These are phyloP conservation scores for Ganoderma multipileum DNA, from an alignment of 1,284 basidiomycete species.

Conservation along the genomic window DNA sequence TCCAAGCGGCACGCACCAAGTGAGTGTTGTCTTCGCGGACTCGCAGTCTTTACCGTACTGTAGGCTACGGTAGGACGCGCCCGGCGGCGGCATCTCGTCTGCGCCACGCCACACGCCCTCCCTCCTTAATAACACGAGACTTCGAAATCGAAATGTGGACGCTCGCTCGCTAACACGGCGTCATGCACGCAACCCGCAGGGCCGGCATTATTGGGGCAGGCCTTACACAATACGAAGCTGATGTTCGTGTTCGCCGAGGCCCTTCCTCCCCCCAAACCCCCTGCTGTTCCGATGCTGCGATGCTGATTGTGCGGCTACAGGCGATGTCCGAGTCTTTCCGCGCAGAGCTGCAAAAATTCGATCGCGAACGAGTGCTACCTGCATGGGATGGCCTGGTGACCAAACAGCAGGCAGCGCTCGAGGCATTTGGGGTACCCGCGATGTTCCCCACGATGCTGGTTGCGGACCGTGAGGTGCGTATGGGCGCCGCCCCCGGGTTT, in stretches of 20 bases:
- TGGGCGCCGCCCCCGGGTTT: constrained; percentile 25
- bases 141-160: neutral
- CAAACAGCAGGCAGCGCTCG: constrained; percentile 70
- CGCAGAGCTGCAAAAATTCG: constrained; percentile 69
- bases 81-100: neutral
- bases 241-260: constrained; percentile 60
- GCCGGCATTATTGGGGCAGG: constrained; percentile 67
- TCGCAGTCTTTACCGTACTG: neutral
- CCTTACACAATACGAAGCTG: constrained; percentile 72
- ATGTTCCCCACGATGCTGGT: constrained; percentile 66
- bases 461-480: constrained; percentile 60
- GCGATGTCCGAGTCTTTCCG: constrained; percentile 67
- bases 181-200: constrained; percentile 41
- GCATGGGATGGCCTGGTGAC: constrained; percentile 78
- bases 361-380: constrained; percentile 64
- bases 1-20: constrained; percentile 70
- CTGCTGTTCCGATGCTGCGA: constrained; percentile 17
- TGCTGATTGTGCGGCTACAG: constrained; percentile 43
- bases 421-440: constrained; percentile 65
- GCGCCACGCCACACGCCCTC: neutral
- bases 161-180: constrained; percentile 20
- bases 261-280: constrained; percentile 6
- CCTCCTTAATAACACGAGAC: neutral
- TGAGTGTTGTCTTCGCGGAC: constrained; percentile 43
- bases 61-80: neutral